Percentiles rank a stretch among this genome's conserved stretches.
Evolutionary conservation across 1,284 basidiomycete genomes (phyloP).

Genomic region (Melampsora larici-populina): DNA sequence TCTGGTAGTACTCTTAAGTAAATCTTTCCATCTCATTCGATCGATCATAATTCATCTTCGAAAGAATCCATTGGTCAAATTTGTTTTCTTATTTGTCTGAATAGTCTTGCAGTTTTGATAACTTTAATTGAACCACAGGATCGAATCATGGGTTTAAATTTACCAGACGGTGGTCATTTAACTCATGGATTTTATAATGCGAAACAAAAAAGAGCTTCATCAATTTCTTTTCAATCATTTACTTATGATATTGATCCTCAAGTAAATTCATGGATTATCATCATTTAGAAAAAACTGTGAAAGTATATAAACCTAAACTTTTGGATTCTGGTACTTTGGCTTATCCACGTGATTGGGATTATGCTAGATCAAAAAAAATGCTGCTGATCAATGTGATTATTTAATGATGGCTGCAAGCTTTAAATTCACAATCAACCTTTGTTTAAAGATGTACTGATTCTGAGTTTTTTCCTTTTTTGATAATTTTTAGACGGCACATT

Average conservation of each 20-base stretch:
- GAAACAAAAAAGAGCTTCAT: slow-evolving; percentile 99
- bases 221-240: slow-evolving; percentile 99
- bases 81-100: background rate
- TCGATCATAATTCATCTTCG: background rate
- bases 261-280: slow-evolving; percentile 91
- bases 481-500: slow-evolving; percentile 81
- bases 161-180: slow-evolving; percentile 96
- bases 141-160: slow-evolving; percentile 97
- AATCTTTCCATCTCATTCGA: background rate
- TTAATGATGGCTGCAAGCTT: slow-evolving; percentile 52
- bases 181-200: slow-evolving; percentile 98
- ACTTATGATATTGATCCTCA: slow-evolving; percentile 84
- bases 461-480: background rate
- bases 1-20: slow-evolving; percentile 59
- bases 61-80: background rate
- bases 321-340: slow-evolving; percentile 97
- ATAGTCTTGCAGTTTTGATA: slow-evolving; percentile 92
- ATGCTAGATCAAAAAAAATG: slow-evolving; percentile 73
- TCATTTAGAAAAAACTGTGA: slow-evolving; percentile 77
- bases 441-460: background rate
- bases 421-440: background rate
- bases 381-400: slow-evolving; percentile 84
- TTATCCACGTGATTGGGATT: slow-evolving; percentile 98
- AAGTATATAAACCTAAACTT: slow-evolving; percentile 92
- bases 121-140: slow-evolving; percentile 96